phyloP scores from a whole-genome alignment of 1,284 basidiomycete genomes.

The Tilletia indica region DNA sequence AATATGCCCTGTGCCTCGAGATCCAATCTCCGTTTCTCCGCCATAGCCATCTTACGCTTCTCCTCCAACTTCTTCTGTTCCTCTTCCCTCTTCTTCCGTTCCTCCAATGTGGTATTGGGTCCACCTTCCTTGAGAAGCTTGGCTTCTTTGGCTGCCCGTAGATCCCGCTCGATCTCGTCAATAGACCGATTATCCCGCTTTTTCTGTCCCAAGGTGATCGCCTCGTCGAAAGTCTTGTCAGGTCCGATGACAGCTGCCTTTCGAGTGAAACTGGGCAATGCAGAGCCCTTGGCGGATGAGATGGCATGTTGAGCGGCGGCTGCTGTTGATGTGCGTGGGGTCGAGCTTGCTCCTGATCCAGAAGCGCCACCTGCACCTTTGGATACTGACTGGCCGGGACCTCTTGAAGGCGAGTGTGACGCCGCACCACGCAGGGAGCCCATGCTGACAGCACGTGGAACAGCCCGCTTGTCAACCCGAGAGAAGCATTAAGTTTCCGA shows the following conservation, averaged over 20 bases:
- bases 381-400: too few relatives aligned
- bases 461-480: neutral
- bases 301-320: neutral
- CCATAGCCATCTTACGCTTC: conserved; percentile 32
- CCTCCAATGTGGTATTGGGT: conserved; percentile 21
- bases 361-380: too few relatives aligned
- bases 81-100: conserved; percentile 28
- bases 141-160: conserved; percentile 29
- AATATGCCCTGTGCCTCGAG: conserved; percentile 6
- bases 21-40: conserved; percentile 26
- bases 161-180: conserved; percentile 43
- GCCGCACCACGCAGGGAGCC: neutral
- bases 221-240: neutral
- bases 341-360: too few relatives aligned
- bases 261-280: conserved; percentile 6
- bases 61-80: conserved; percentile 28
- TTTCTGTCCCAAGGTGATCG: conserved; percentile 30
- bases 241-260: neutral
- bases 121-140: conserved; percentile 18
- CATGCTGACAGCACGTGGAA: neutral
- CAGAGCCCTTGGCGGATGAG: neutral
- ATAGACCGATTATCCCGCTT: conserved; percentile 39
- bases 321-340: too few relatives aligned
- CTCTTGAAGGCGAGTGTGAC: neutral
- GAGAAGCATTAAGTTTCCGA: neutral